phyloP scores from a whole-genome alignment of 2,329 filamentous ascomycete species.

The Microcyclospora tardicrescens region DNA sequence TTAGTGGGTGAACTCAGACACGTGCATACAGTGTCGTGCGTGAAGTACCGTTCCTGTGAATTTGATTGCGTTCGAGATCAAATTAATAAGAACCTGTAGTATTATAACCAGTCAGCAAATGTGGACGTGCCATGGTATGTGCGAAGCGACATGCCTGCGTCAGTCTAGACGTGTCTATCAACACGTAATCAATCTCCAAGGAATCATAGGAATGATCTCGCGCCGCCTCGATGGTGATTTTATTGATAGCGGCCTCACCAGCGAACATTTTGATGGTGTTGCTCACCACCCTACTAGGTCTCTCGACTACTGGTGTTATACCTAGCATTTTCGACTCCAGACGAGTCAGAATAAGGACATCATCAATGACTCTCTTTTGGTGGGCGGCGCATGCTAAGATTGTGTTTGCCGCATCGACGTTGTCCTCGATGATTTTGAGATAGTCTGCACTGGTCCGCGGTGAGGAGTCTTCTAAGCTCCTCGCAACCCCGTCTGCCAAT shows the following conservation, averaged over 20 bases:
- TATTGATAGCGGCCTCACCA: constrained; percentile 23
- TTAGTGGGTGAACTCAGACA: no score
- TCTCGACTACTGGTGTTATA: constrained; percentile 26
- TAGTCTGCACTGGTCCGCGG: constrained; percentile 3
- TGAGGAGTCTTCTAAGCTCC: constrained; percentile 23
- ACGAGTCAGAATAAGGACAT: constrained; percentile 33
- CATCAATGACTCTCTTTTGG: constrained; percentile 32
- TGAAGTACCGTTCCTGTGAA: constrained; percentile 17
- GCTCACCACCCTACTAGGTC: constrained; percentile 20
- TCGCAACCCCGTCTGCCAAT: constrained; percentile 29
- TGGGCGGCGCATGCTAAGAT: constrained; percentile 20
- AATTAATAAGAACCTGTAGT: constrained; percentile 24
- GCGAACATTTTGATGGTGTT: constrained; percentile 28
- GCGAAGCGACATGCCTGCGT: no score
- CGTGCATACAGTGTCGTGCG: no score
- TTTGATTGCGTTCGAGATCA: constrained; percentile 30
- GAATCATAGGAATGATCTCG: constrained; percentile 3
- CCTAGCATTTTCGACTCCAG: constrained; percentile 22
- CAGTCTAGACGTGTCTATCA: constrained; percentile 15
- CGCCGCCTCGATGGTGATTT: constrained; percentile 13
- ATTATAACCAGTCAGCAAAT: no score
- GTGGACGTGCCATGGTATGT: no score
- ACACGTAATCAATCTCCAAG: constrained; percentile 12
- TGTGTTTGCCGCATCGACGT: constrained; percentile 16
- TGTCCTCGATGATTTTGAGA: constrained; percentile 5